Percentiles rank a stretch among this genome's conserved stretches.
Evolutionary conservation across 1,284 basidiomycete species (phyloP).

Genomic region (Fomitopsis palustris): DNA sequence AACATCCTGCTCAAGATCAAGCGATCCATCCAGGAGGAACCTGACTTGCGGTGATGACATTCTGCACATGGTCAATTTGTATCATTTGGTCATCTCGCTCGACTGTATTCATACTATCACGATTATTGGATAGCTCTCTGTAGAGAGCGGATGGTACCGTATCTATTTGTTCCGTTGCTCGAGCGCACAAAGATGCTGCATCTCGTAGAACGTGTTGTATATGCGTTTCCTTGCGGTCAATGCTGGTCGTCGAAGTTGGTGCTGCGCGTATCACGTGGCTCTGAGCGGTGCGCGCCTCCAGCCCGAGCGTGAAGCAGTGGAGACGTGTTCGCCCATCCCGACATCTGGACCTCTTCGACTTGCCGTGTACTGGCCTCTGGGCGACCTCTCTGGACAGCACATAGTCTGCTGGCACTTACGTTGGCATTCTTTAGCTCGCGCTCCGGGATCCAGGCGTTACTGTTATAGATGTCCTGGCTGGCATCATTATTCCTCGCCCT

Average conservation of each 20-base stretch:
- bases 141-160: background rate
- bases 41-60: slow-evolving; percentile 31
- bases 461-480: slow-evolving; percentile 32
- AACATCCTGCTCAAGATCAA: slow-evolving; percentile 86
- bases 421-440: background rate
- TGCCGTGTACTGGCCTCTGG: background rate
- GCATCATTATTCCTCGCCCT: slow-evolving; percentile 43
- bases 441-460: background rate
- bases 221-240: too few relatives aligned
- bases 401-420: background rate
- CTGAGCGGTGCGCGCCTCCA: background rate
- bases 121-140: background rate
- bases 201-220: too few relatives aligned
- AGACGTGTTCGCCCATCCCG: background rate
- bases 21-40: slow-evolving; percentile 67
- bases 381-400: background rate
- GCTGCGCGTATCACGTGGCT: background rate
- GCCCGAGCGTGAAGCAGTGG: background rate
- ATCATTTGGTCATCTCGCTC: background rate
- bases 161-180: background rate
- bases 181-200: too few relatives aligned
- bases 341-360: background rate
- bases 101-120: slow-evolving; percentile 1
- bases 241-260: too few relatives aligned
- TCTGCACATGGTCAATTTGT: background rate